phyloP scores from a whole-genome alignment of 257 asterid species.

The Solanum medicagineum region DNA sequence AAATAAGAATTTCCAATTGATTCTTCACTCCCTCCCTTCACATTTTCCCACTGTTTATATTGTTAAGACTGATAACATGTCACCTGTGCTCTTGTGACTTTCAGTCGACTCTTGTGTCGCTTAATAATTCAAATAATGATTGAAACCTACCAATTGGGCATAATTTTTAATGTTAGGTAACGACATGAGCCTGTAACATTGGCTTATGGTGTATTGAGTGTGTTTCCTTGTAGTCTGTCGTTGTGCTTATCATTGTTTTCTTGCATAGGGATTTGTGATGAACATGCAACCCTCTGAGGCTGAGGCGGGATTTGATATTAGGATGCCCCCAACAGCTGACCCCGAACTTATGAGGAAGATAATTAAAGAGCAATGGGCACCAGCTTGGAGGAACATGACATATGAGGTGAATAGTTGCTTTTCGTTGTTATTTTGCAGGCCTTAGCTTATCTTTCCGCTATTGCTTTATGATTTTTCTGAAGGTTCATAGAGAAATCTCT shows the following conservation, averaged over 20 bases:
- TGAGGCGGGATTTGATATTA: conserved; percentile 80
- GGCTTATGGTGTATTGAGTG: background rate
- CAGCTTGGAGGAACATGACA: conserved; percentile 76
- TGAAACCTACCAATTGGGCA: background rate
- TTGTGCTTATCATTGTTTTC: background rate
- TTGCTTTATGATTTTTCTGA: background rate
- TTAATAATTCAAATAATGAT: background rate
- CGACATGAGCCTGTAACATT: background rate
- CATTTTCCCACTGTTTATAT: background rate
- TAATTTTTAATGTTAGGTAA: background rate
- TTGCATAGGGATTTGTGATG: conserved; percentile 72
- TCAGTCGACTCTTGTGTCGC: background rate
- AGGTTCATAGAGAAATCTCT: background rate
- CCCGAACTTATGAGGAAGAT: conserved; percentile 57
- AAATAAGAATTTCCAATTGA: background rate
- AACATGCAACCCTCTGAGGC: conserved; percentile 96
- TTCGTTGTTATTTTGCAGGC: background rate
- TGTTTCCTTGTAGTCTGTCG: background rate
- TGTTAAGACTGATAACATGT: background rate
- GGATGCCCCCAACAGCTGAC: conserved; percentile 75
- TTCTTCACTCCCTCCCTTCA: background rate
- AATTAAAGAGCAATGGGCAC: conserved; percentile 92
- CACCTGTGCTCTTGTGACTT: background rate
- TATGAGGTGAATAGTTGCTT: conserved; percentile 38
- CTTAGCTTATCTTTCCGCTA: background rate